Conservation (phyloP, 1,284 basidiomycete genomes). For the Boletus semigastroideus region DNA sequence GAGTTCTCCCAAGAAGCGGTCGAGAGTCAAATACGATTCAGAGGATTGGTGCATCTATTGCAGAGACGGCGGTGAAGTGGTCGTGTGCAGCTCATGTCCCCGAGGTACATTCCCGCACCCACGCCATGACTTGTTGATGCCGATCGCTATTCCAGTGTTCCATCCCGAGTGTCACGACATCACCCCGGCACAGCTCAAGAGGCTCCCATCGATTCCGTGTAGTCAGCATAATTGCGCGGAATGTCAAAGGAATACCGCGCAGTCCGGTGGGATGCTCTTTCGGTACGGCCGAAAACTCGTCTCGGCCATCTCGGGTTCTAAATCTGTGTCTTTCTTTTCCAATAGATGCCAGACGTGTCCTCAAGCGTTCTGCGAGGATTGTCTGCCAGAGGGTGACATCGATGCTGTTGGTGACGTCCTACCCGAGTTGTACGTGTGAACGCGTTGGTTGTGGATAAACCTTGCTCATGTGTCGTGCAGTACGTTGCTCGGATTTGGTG, state of each 20-base stretch:
- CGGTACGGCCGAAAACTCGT: slow-evolving; percentile 32
- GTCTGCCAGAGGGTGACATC: slow-evolving; percentile 48
- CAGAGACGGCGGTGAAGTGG: slow-evolving; percentile 56
- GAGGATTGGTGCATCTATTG: slow-evolving; percentile 61
- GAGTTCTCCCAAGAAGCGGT: slow-evolving; percentile 28
- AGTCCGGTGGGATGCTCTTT: slow-evolving; percentile 53
- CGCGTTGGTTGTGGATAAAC: slow-evolving; percentile 1
- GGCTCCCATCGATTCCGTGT: slow-evolving; percentile 35
- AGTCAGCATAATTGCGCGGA: slow-evolving; percentile 49
- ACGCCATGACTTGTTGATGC: background rate
- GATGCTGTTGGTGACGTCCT: slow-evolving; percentile 51
- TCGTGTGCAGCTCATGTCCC: slow-evolving; percentile 49
- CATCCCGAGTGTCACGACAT: slow-evolving; percentile 48
- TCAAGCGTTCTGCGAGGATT: slow-evolving; percentile 61
- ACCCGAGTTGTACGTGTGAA: slow-evolving; percentile 52
- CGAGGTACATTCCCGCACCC: slow-evolving; percentile 39
- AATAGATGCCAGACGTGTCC: slow-evolving; percentile 58
- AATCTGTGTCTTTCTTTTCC: background rate
- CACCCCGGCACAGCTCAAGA: slow-evolving; percentile 29
- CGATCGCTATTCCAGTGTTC: slow-evolving; percentile 41
- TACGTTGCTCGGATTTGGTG: slow-evolving; percentile 40
- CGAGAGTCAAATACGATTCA: slow-evolving; percentile 39
- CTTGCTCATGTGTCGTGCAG: slow-evolving; percentile 28
- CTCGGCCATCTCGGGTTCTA: background rate
- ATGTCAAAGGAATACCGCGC: slow-evolving; percentile 42